Evolutionary conservation across 2,329 filamentous ascomycete genomes (phyloP), one percentile per base, ranked within the genome.

Genomic region (Chrysoporthe cubensis): DNA sequence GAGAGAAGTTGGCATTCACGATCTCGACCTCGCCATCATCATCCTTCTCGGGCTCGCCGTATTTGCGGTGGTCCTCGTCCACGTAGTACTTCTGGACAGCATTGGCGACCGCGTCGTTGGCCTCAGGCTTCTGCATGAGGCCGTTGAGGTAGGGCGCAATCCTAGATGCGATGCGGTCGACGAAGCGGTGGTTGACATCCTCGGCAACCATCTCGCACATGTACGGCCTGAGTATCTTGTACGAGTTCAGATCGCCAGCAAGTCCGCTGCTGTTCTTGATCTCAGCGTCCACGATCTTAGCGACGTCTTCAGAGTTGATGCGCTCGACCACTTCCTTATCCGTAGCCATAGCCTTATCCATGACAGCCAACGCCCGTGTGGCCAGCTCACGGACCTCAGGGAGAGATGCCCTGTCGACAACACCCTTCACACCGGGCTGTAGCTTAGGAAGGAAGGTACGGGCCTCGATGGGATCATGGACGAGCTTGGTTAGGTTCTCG

Each of bases 401-500:
- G 1, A 98, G 87, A 52, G 96, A 97, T 40, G 96, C 95, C 71
- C 94, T 89, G 73, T 96, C 90, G 72, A 90, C 88, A 67, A 99
- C 95, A 66, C 86, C 87, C 84, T 97, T 93, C 59, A 99, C 92
- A 87, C 96, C 96, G 56, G 96, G 96, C 76, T 92, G 91, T 64
- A 99, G 85, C 81, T 97, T 97, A 63, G 96, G 96, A 77, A 99
- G 82, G 85, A 99, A 99, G 66, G 93, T 93, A 72, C 96, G 88
- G 44, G 96, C 96, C 83, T 99, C 96, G 69, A 97, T 89, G 16
- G 96, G 96, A 78, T 90, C 94, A 80, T 99, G 96, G 40, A 99
- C 96, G 43, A 99, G 89, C 84, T 97, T 98, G 70, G 96, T 99
- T 83, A 99, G 84, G 82, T 99, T 99, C 83, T 99, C 96, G 26